Evolutionary conservation across 164 flowering plant species (phyloP), one percentile per base, ranked within the genome.

Genomic region (Vitis labrusca): DNA sequence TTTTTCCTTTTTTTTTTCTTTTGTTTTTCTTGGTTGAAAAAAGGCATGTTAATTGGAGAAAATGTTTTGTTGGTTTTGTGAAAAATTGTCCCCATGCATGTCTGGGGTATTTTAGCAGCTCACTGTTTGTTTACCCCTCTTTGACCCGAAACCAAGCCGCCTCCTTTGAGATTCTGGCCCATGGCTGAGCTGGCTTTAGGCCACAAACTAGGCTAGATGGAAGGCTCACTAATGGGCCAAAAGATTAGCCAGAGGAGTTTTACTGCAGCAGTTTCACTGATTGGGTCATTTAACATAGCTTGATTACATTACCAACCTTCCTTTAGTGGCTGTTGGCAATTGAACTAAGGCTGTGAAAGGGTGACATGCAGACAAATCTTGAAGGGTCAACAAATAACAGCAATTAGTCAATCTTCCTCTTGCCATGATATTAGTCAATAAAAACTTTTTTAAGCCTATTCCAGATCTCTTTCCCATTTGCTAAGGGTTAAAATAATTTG

Each of bases 141-240:
- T 27, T 7, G 8, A 15, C n/a, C 12, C 3, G 19, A 59, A 62
- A 44, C 12, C 14, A 62, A 62, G 51, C 51, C n/a, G 0, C 14
- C 50, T n/a, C 47, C 9, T 53, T 62, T 62, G 51, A 12, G 65
- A 44, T 61, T 61, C 64, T 10, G 23, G 50, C 64, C 47, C 63
- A 61, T 32, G 49, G 49, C 37, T 37, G 63, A 61, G 63, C 12
- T 2, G 56, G 15, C 7, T 53, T 53, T 53, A 0, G 56, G 7
- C 56, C 44, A 37, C 44, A 53, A 10, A 53, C 56, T n/a, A 53
- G 56, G 16, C 56, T 53, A 10, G 30, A 10, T 11, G 61, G 37
- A 23, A 59, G 37, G 37, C 37, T 59, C 37, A 27, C 61, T 59
- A 5, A 53, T 53, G 56, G 16, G n/a, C 56, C 56, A 53, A 14